phyloP scores from a whole-genome alignment of 371 early-diverging fungal genomes.

The Catenaria anguillulae region DNA sequence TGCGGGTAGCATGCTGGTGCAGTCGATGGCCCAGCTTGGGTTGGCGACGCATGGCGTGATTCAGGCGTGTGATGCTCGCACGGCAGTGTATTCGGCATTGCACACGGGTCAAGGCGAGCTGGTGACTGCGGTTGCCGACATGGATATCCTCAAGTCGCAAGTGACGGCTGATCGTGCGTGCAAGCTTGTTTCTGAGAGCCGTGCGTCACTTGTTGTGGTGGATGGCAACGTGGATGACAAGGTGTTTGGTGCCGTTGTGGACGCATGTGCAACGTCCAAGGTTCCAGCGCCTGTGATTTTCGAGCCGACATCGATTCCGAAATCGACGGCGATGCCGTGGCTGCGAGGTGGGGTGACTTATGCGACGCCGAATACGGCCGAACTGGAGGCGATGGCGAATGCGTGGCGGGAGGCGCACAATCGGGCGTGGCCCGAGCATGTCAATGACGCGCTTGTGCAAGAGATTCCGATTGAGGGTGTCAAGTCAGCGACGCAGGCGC shows the following conservation, averaged over 20 bases:
- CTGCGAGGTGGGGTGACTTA: constrained; percentile 21
- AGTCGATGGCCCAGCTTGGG: constrained; percentile 34
- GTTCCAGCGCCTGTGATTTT: constrained; percentile 61
- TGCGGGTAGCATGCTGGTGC: constrained; percentile 34
- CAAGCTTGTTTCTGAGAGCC: not conserved
- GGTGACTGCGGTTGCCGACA: constrained; percentile 72
- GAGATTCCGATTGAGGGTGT: too few species aligned
- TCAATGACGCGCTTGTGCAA: too few species aligned
- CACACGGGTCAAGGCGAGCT: constrained; percentile 53
- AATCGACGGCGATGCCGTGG: constrained; percentile 44
- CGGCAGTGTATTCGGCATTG: constrained; percentile 61
- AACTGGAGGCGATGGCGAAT: constrained; percentile 39
- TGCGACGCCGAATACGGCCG: constrained; percentile 49
- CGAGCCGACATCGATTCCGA: constrained; percentile 82
- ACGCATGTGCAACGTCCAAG: constrained; percentile 21
- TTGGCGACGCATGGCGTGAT: constrained; percentile 29
- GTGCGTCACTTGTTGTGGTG: constrained; percentile 33
- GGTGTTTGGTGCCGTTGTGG: constrained; percentile 26
- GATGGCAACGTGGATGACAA: constrained; percentile 52
- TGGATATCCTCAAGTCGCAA: constrained; percentile 42
- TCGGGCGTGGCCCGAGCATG: too few species aligned
- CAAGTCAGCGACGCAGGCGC: not conserved
- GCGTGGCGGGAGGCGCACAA: not conserved
- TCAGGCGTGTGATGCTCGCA: constrained; percentile 14
- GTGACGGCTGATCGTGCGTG: too few species aligned